Evolutionary conservation across 495 filamentous ascomycete species (phyloP).

Genomic region (Hyphodiscus hymeniophilus): DNA sequence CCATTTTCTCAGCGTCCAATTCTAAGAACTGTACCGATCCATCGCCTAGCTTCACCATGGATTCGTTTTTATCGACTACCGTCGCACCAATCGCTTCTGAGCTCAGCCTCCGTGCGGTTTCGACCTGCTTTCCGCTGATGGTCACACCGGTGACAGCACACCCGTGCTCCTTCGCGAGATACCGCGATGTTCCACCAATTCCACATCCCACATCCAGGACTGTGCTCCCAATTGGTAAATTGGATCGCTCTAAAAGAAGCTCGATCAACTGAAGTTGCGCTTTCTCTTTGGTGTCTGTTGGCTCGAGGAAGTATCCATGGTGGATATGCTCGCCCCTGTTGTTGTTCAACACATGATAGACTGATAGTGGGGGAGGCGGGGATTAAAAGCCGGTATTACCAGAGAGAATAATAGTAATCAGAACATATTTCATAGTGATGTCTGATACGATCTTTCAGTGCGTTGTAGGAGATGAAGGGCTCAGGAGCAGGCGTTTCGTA

Average conservation of each 20-base stretch:
- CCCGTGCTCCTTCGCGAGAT: conserved; percentile 36
- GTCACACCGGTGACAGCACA: conserved; percentile 47
- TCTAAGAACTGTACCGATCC: conserved; percentile 43
- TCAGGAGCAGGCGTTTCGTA: conserved; percentile 41
- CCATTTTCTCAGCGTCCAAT: conserved; percentile 52
- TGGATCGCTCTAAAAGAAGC: conserved; percentile 38
- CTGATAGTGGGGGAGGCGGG: too few species aligned
- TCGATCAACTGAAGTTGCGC: conserved; percentile 42
- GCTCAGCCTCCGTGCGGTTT: conserved; percentile 37
- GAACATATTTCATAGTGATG: conserved; percentile 51
- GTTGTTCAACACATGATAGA: not conserved
- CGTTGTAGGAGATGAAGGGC: conserved; percentile 42
- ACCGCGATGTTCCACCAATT: conserved; percentile 45
- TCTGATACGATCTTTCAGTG: conserved; percentile 49
- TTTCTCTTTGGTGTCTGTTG: conserved; percentile 39
- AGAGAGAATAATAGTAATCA: conserved; percentile 44
- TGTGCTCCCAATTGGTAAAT: conserved; percentile 22
- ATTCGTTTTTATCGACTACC: conserved; percentile 11
- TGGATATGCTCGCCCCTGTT: conserved; percentile 53
- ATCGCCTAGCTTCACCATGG: conserved; percentile 25
- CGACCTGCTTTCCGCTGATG: conserved; percentile 46
- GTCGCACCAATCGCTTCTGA: conserved; percentile 24
- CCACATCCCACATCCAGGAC: conserved; percentile 51
- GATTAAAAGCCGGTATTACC: conserved; percentile 26
- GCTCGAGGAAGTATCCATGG: conserved; percentile 44